Base-by-base conservation (phyloP, 371 early-diverging fungal species). In the Ecytonucleospora hepatopenaei region DNA sequence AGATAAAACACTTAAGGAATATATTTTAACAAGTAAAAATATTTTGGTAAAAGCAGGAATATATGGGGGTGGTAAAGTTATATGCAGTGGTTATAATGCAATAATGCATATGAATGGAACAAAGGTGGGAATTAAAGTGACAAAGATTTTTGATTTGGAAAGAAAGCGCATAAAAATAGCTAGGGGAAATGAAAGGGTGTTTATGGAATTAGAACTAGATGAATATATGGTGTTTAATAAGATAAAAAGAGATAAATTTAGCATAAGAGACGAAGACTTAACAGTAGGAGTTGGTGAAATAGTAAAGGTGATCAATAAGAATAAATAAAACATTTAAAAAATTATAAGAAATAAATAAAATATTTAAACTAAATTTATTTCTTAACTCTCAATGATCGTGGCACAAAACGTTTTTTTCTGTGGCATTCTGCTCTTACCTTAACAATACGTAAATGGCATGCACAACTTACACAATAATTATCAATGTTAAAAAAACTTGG, bases 401-500 rank as follows among this genome's bases (percentile, higher is more conserved):
- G 92, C 72, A 91, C 90, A 77, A 85, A 84, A 81, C 96, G 88
- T 84, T 85, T 87, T 77, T 90, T 87, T 79, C 95, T 88, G 76
- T 84, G 88, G 46, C 78, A 84, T 70, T 83, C 82, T 73, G 90
- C 90, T 79, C 97, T 88, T 55, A 91, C 92, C 84, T 92, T 89
- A 71, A 96, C 95, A 61, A 92, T 85, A 81, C 88, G 88, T 71
- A 87, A 82, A 86, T 95, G 94, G 76, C 95, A 92, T 62, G 94
- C 97, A 85, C 97, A 94, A 59, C 91, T 90, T 70, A 96, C 83
- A 82, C 97, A 96, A 87, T 92, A 89, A 79, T 89, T 90, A 70
- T 86, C 84, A 86, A 95, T 94, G 84, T 91, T 84, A 85, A 90
- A 92, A 77, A 92, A 84, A 84, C 92, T 94, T 82, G 97, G 97